These are phyloP conservation scores for Apophysomyces trapeziformis DNA, from an alignment of 371 early-diverging fungal species.

Conservation along the genomic window DNA sequence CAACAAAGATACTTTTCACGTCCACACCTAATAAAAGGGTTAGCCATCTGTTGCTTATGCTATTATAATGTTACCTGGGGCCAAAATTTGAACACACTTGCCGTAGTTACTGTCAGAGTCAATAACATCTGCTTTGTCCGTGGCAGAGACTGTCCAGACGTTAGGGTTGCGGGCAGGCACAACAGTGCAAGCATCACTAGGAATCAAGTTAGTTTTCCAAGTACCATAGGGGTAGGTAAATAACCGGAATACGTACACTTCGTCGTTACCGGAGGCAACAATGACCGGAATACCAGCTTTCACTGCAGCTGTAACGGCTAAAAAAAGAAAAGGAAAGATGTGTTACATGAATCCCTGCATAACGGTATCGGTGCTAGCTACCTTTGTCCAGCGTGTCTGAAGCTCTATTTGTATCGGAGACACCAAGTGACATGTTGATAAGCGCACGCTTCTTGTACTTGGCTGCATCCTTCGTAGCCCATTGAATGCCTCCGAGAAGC, in stretches of 20 bases:
- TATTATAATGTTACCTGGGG: conserved; percentile 48
- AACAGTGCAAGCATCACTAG: conserved; percentile 66
- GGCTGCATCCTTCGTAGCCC: conserved; percentile 51
- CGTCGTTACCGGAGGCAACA: conserved; percentile 81
- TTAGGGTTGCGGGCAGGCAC: conserved; percentile 67
- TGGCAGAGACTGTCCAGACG: conserved; percentile 74
- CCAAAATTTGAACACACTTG: conserved; percentile 63
- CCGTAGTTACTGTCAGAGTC: conserved; percentile 62
- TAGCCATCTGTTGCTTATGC: not conserved
- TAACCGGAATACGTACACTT: conserved; percentile 4
- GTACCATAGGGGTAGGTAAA: not conserved
- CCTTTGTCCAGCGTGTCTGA: conserved; percentile 30
- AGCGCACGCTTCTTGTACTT: conserved; percentile 37
- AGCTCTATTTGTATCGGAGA: conserved; percentile 23
- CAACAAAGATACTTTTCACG: conserved; percentile 46
- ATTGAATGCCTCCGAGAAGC: conserved; percentile 78
- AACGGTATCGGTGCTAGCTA: not conserved
- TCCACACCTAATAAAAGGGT: conserved; percentile 23
- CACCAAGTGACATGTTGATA: conserved; percentile 67
- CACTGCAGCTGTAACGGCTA: conserved; percentile 54
- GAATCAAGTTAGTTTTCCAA: not conserved
- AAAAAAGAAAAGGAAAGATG: not conserved
- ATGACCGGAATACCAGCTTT: conserved; percentile 59
- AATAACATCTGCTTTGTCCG: conserved; percentile 49
- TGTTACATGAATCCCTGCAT: not conserved